Conservation (phyloP, 257 asterid genomes). For the Gentiana straminea region DNA sequence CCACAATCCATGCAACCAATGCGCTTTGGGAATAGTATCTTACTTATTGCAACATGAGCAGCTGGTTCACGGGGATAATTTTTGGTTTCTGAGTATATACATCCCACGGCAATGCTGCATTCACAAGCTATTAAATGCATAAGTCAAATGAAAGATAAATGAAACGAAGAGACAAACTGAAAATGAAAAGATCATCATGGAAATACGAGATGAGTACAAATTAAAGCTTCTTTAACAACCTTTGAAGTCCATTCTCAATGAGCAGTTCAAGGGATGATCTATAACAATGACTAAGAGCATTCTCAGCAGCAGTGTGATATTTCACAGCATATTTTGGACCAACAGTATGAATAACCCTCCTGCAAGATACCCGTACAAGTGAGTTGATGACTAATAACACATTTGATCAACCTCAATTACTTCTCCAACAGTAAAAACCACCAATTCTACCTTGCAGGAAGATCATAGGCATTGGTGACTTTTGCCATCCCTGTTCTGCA, state of each 20-base stretch:
- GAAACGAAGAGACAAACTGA: conserved; percentile 1
- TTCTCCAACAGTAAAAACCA: background rate
- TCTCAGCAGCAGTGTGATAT: conserved; percentile 98
- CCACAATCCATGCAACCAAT: background rate
- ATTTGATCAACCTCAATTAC: background rate
- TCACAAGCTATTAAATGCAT: conserved; percentile 11
- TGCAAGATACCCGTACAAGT: conserved; percentile 17
- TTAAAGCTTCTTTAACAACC: conserved; percentile 31
- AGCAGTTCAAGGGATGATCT: conserved; percentile 43
- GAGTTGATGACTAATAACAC: background rate
- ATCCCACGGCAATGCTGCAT: conserved; percentile 92
- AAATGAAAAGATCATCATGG: conserved; percentile 12
- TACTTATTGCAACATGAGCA: conserved; percentile 96
- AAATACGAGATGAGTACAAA: background rate
- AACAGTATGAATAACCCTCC: conserved; percentile 97
- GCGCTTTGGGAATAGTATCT: conserved; percentile 15
- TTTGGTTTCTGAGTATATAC: conserved; percentile 91
- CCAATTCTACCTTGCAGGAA: conserved; percentile 74
- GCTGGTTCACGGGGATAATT: conserved; percentile 99
- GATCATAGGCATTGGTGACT: conserved; percentile 65
- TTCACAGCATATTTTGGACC: conserved; percentile 97
- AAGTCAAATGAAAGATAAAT: conserved; percentile 2
- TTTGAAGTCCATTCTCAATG: conserved; percentile 46
- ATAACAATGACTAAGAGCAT: conserved; percentile 96
- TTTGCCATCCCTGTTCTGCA: conserved; percentile 99